Evolutionary conservation across 345 rosid species (phyloP), one percentile per base, ranked within the genome.

Genomic region (Rubroshorea leprosula): DNA sequence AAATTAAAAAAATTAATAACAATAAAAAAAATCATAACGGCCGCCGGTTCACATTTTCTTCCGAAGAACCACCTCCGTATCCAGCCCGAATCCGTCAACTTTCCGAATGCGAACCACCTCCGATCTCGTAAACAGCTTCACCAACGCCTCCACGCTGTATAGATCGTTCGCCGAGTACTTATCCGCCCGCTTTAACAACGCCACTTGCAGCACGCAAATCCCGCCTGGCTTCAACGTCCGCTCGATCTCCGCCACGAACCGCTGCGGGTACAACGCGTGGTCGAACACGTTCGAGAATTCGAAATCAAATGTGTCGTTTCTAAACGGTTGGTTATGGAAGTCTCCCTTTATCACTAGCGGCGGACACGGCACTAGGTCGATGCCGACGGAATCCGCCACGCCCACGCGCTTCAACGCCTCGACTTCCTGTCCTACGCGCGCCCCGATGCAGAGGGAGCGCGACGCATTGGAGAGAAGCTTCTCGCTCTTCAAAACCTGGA

Each of bases 271-370:
- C 38, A 85, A 85, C 65, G 96, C 97, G 69, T 87, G 96, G 58
- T 90, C 97, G 35, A 90, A 90, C 79, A 85, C 91, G 82, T 90
- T 90, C 0, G 97, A 90, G 81, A 90, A 87, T 57, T 90, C 96
- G 38, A 90, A 87, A 51, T 87, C 89, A 49, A 85, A 90, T 13
- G 78, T 80, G 54, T 66, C 86, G 59, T 85, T 71, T 9, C 57
- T 69, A 67, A 90, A 90, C 49, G 94, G 96, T 74, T 87, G 96
- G 3, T 51, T 59, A 49, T 90, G 97, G 65, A 90, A 85, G 77
- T 85, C 97, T 1, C 97, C 97, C 54, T 74, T 41, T 0, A 87
- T 43, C 2, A 87, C 97, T 53, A 83, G 69, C 54, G 97, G 96
- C 16, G 94, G 97, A 47, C 45, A 71, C 1, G 97, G 87, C n/a